These are phyloP conservation scores for Colletotrichum cordylinicola DNA, from an alignment of 2,329 filamentous ascomycete genomes.

Conservation along the genomic window DNA sequence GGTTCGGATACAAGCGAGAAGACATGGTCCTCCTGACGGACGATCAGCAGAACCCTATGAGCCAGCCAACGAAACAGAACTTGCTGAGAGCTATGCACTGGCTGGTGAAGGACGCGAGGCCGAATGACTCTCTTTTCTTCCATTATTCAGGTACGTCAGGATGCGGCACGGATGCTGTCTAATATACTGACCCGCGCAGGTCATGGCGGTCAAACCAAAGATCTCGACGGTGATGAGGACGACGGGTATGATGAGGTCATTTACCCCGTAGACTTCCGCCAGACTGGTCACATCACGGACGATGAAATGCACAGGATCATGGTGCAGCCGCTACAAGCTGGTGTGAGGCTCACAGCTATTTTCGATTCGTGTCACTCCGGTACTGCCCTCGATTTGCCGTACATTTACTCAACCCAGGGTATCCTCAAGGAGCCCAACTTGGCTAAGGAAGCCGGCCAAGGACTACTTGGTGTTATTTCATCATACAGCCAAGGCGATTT, in stretches of 20 bases:
- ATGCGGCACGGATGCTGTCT: neutral
- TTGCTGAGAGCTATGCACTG: slow-evolving; percentile 97
- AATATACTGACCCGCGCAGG: slow-evolving; percentile 44
- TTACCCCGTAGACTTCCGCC: slow-evolving; percentile 82
- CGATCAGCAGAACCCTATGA: slow-evolving; percentile 97
- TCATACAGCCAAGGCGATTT: slow-evolving; percentile 75
- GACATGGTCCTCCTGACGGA: slow-evolving; percentile 98
- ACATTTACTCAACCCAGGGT: slow-evolving; percentile 73
- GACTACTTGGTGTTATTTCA: slow-evolving; percentile 64
- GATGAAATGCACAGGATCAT: slow-evolving; percentile 84
- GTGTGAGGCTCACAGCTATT: slow-evolving; percentile 66
- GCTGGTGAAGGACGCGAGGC: slow-evolving; percentile 90
- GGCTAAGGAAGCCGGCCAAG: slow-evolving; percentile 71
- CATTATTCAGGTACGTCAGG: slow-evolving; percentile 84
- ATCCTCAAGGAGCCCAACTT: slow-evolving; percentile 73
- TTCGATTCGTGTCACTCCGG: slow-evolving; percentile 73
- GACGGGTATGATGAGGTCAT: slow-evolving; percentile 86
- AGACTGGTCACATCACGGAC: slow-evolving; percentile 81
- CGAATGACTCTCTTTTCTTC: slow-evolving; percentile 96
- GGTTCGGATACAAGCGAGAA: slow-evolving; percentile 91
- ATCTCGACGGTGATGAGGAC: slow-evolving; percentile 80
- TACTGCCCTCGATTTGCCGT: slow-evolving; percentile 69
- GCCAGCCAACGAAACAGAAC: slow-evolving; percentile 94
- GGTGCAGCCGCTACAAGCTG: slow-evolving; percentile 60
- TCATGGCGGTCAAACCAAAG: slow-evolving; percentile 82